phyloP scores from a whole-genome alignment of 2,329 filamentous ascomycete genomes.

The Aureobasidium melanogenum region DNA sequence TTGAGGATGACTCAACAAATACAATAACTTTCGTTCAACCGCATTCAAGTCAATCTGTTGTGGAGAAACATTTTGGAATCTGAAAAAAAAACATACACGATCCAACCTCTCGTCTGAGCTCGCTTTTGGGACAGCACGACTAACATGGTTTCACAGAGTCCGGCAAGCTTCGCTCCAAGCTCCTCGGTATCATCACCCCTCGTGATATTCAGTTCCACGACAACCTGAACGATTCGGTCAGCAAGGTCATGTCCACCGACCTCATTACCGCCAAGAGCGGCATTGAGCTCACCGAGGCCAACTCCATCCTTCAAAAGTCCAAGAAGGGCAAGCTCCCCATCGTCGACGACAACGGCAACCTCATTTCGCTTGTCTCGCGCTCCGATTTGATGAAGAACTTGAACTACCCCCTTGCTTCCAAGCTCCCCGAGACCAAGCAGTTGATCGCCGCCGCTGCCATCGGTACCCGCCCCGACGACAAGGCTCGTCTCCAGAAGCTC shows the following conservation, averaged over 20 bases:
- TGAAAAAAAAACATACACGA: conserved; percentile 14
- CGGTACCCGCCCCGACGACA: conserved; percentile 90
- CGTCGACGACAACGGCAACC: conserved; percentile 39
- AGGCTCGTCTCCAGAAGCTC: conserved; percentile 72
- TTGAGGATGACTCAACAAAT: conserved; percentile 64
- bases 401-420: conserved; percentile 91
- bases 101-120: neutral
- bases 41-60: conserved; percentile 49
- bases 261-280: conserved; percentile 80
- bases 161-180: conserved; percentile 88
- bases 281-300: conserved; percentile 78
- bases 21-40: conserved; percentile 99
- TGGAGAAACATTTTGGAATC: conserved; percentile 23
- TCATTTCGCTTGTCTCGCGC: conserved; percentile 77
- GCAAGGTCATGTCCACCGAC: conserved; percentile 90
- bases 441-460: conserved; percentile 91
- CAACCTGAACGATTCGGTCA: conserved; percentile 61
- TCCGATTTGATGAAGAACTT: conserved; percentile 98
- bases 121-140: neutral
- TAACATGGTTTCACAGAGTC: conserved; percentile 53
- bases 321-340: conserved; percentile 72
- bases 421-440: conserved; percentile 95
- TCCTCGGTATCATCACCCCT: conserved; percentile 94
- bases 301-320: conserved; percentile 83
- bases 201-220: conserved; percentile 96